Base-by-base conservation (phyloP, 345 rosid species). In the Erucastrum elatum region DNA sequence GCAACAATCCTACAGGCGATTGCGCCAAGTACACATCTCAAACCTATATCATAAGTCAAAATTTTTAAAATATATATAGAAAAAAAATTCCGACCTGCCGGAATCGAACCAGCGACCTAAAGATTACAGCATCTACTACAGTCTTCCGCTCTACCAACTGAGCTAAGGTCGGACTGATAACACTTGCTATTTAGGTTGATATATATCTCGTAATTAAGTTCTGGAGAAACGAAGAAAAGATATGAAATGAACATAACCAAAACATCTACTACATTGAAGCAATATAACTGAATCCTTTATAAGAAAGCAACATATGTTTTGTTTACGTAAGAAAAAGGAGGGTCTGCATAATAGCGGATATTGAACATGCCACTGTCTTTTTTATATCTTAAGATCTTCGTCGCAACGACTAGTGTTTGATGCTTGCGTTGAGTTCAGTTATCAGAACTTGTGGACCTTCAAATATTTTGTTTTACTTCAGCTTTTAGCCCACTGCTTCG, bases 101-200 rank as follows among this genome's bases (percentile, higher is more conserved):
- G 87, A 88, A 85, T 88, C 93, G 96, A 90, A 88, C 91, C 89
- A 78, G 88, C 87, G 91, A 88, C 90, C 90, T 87, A 89, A 87
- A 90, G 89, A 84, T 87, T 59, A 4, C 25, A 10, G 7, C 56
- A 11, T 11, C 44, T 0, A 78, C 91, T 93, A 91, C 94, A 89
- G 94, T 87, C 94, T 93, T 88, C 96, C 94, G 96, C 97, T 86
- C 94, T 92, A 37, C 92, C 94, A 89, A 87, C 97, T 90, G 94
- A 90, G 92, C 95, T 89, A 92, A 92, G 88, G 92, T 88, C 93
- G 93, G 90, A 2, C 9, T 39, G 12, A 39, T 8, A 0, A 39
- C 3, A 8, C 2, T 39, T 2, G 0, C 6, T 8, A 39, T 2
- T 0, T 39, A 39, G 0, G 3, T 2, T 39, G 2, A 8, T 41